A percentile compares a stretch with the other conserved stretches of the same genome.
Evolutionary conservation across 257 asterid species (phyloP).

Genomic region (Ehretia macrophylla): DNA sequence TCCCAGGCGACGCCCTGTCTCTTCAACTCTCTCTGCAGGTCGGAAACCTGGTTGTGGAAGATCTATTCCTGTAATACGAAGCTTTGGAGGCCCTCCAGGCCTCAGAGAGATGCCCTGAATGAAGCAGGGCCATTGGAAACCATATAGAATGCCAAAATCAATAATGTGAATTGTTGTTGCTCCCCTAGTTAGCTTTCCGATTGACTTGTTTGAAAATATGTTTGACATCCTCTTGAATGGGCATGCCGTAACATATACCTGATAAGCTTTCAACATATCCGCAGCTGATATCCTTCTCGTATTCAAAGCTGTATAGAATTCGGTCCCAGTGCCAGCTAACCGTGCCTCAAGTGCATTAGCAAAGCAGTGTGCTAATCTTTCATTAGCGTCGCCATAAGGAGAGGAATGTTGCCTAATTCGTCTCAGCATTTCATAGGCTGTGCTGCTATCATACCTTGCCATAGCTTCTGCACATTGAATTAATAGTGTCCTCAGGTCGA

Average conservation of each 20-base stretch:
- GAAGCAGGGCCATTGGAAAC: conserved; percentile 44
- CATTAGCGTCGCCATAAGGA: conserved; percentile 30
- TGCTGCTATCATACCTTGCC: conserved; percentile 12
- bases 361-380: conserved; percentile 29
- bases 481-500: conserved; percentile 24
- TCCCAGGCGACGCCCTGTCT: conserved; percentile 24
- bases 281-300: conserved; percentile 18
- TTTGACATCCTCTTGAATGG: conserved; percentile 35
- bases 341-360: conserved; percentile 40
- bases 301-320: conserved; percentile 7
- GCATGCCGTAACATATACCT: conserved; percentile 20
- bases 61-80: conserved; percentile 32
- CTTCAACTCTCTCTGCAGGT: conserved; percentile 26
- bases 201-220: conserved; percentile 30
- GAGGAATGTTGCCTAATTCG: conserved; percentile 33
- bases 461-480: conserved; percentile 32
- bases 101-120: conserved; percentile 30
- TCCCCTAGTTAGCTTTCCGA: conserved; percentile 13
- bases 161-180: conserved; percentile 23
- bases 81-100: conserved; percentile 36
- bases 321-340: conserved; percentile 28
- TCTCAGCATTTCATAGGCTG: conserved; percentile 13
- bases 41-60: conserved; percentile 33
- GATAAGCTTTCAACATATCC: conserved; percentile 22
- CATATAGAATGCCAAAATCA: conserved; percentile 35